Percentiles rank a stretch among this genome's conserved stretches.
phyloP scores from a whole-genome alignment of 2,329 filamentous ascomycete species.

The Phaeosphaeriaceae sp. region DNA sequence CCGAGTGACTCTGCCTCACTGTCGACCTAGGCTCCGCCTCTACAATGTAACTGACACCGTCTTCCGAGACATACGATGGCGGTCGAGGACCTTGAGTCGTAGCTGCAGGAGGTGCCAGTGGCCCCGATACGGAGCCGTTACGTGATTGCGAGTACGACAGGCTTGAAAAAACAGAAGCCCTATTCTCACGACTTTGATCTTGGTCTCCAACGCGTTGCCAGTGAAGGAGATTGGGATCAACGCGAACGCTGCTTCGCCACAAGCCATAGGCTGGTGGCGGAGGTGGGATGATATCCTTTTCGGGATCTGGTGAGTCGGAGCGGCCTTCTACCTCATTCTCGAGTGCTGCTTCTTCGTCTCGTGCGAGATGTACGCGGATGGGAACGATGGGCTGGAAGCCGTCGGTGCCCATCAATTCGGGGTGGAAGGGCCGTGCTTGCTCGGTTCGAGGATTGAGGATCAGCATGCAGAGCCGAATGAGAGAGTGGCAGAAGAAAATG shows the following conservation, averaged over 20 bases:
- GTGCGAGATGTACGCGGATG: conserved; percentile 76
- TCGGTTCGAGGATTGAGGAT: conserved; percentile 56
- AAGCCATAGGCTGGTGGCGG: conserved; percentile 83
- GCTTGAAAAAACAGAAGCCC: conserved; percentile 7
- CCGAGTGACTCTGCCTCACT: conserved; percentile 24
- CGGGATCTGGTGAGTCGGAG: conserved; percentile 7
- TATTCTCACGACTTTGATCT: neutral
- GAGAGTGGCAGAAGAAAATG: conserved; percentile 80
- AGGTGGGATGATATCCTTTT: conserved; percentile 28
- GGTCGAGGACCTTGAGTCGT: conserved; percentile 57
- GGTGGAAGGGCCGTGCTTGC: conserved; percentile 42
- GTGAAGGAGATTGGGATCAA: conserved; percentile 80
- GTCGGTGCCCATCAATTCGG: conserved; percentile 61
- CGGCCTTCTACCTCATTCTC: conserved; percentile 18
- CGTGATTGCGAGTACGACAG: conserved; percentile 1
- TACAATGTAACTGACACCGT: conserved; percentile 75
- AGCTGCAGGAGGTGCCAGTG: neutral
- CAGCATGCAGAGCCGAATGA: conserved; percentile 75
- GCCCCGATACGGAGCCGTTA: conserved; percentile 5
- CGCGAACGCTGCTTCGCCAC: conserved; percentile 81
- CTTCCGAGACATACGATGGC: conserved; percentile 77
- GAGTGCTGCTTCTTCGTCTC: conserved; percentile 71
- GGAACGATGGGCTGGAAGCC: conserved; percentile 75
- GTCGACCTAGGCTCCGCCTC: conserved; percentile 61
- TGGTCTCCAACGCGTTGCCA: conserved; percentile 68